Evolutionary conservation across 106 monocot species (phyloP), one percentile per base, ranked within the genome.

Genomic region (Platanthera zijinensis): DNA sequence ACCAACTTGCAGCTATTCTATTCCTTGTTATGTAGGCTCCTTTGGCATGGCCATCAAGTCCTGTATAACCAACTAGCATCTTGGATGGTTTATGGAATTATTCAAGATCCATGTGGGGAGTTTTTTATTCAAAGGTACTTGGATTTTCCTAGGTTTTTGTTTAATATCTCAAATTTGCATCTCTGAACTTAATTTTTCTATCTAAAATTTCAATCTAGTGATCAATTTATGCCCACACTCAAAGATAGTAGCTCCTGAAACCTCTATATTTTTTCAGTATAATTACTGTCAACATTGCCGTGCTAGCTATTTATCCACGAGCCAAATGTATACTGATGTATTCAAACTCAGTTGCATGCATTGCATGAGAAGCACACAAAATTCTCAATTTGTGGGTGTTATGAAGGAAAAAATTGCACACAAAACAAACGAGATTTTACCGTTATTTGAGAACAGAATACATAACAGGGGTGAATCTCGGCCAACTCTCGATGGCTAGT

Each of bases 11-110:
- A 45, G 21, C 7, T 51, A 52, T 32, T 73, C 25, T 52, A 48
- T 8, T 52, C 48, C 22, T 25, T 10, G 28, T 84, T 83, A 13
- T 69, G 76, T 79, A 99, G 99, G 88, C 85, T 99, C 7, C 87
- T 99, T 30, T 99, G 99, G 94, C 99, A 99, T 90, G 99, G 92
- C 52, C 99, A 99, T 78, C 94, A 99, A 81, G 92, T 94, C 39
- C 77, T 99, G 84, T 99, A 90, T 80, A 90, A 94, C 74, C 99
- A 99, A 76, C 85, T 99, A 48, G 84, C 91, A 14, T 84, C 89
- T 51, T 99, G 99, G 99, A 90, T 94, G 90, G 84, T 99, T 59
- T 92, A 99, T 85, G 99, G 99, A 62, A 87, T 99, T 84, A 92
- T 99, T 84, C 94, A 94, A 83, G 99, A 94, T 87, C 94, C 79